Percentiles rank a stretch among this genome's conserved stretches.
Conservation (phyloP, 2,329 filamentous ascomycete genomes). For the Camptophora hylomeconis region DNA sequence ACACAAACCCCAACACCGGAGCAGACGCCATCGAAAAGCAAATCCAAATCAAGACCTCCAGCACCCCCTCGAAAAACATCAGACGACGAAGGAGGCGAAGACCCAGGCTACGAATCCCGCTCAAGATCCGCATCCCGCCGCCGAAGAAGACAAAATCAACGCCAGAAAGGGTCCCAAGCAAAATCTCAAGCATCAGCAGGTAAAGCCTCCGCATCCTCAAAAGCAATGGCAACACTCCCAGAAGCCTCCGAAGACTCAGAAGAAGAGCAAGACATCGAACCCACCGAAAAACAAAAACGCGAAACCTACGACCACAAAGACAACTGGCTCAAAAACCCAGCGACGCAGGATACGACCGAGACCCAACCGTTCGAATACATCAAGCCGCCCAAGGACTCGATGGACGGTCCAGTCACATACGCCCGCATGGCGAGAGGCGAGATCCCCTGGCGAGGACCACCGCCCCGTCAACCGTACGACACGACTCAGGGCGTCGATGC, state of each 20-base stretch:
- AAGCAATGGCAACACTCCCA: slow-evolving; percentile 14
- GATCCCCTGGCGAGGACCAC: slow-evolving; percentile 39
- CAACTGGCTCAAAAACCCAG: slow-evolving; percentile 15
- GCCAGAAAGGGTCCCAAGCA: slow-evolving; percentile 10
- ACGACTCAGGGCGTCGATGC: slow-evolving; percentile 28
- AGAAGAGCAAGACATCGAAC: slow-evolving; percentile 8
- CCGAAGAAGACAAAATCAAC: slow-evolving; percentile 17
- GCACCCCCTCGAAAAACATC: slow-evolving; percentile 12
- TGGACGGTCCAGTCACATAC: slow-evolving; percentile 43
- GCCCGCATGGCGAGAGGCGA: slow-evolving; percentile 41
- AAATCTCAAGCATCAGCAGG: slow-evolving; percentile 11
- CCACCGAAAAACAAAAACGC: slow-evolving; percentile 5
- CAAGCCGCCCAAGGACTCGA: slow-evolving; percentile 41
- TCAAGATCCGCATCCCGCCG: slow-evolving; percentile 18
- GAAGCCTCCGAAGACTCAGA: slow-evolving; percentile 12
- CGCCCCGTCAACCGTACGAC: slow-evolving; percentile 35
- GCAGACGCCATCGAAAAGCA: slow-evolving; percentile 11
- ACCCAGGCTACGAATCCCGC: slow-evolving; percentile 18
- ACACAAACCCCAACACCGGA: slow-evolving; percentile 13
- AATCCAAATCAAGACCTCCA: slow-evolving; percentile 10
- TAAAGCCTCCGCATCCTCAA: slow-evolving; percentile 14
- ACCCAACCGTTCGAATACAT: slow-evolving; percentile 43
- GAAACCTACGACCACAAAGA: slow-evolving; percentile 5
- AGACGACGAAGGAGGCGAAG: slow-evolving; percentile 13
- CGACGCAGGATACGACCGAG: slow-evolving; percentile 32